Base-by-base conservation (phyloP, 179 eudicot species). In the Silene coronaria region DNA sequence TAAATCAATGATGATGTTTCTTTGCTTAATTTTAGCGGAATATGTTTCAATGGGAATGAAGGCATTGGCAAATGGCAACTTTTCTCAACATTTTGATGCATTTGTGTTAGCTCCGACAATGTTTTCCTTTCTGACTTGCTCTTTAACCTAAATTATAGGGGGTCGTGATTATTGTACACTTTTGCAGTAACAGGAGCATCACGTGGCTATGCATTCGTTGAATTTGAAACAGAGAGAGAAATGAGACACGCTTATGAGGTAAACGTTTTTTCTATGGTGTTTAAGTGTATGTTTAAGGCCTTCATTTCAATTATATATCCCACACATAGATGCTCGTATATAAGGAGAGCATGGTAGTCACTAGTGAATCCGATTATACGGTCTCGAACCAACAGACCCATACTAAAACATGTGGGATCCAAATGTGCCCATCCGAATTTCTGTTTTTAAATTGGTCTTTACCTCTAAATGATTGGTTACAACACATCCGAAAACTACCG, bases 211-310 rank as follows among this genome's bases (percentile, higher is more conserved):
- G 99, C 96, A 16, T 95, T 95, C 79, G 95, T 92, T 76, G 97
- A 92, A 73, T 92, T 81, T 76, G 91, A 90, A 85, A 81, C 89
- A 28, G 97, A 90, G 79, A 88, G 89, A 81, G 96, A 95, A 82
- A 95, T 95, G 97, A 86, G 90, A 34, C 89, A 84, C 73, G 99
- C 99, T 6, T 95, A 90, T 79, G 90, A 87, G 97, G 98, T 91
- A 46, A 11, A 12, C 16, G 5, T 67, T 75, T 67, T 60, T 14
- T 53, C 42, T 0, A 34, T 34, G 71, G 71, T 34, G 48, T 67
- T 7, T 67, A 11, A 38, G 14, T 38, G 27, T 68, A 68, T 11
- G 7, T 22, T 68, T 42, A 19, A 19, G 26, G 24, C 26, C 30
- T 23, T 10, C 6, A 23, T 42, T 42, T 42, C 48, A 10, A 1